Percentiles rank a stretch among this genome's conserved stretches.
Conservation (phyloP, 2,329 filamentous ascomycete genomes). For the Trichoderma guizhouense region DNA sequence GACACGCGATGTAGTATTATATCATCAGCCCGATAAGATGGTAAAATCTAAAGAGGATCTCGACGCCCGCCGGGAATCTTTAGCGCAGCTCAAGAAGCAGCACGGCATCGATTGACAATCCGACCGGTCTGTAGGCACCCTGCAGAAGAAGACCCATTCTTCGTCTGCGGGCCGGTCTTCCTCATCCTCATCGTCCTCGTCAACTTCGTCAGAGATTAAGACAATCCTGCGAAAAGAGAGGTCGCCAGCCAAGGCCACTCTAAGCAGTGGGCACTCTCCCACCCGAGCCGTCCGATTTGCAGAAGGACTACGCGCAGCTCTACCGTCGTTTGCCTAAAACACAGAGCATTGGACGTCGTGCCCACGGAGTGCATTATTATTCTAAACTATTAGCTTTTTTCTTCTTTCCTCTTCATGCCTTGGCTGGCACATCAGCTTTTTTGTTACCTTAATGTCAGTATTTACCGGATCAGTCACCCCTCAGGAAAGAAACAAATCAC, state of each 20-base stretch:
- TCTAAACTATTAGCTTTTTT: not conserved
- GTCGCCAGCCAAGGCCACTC: conserved; percentile 33
- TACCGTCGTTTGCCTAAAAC: conserved; percentile 39
- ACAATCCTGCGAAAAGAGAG: conserved; percentile 45
- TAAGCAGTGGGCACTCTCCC: conserved; percentile 37
- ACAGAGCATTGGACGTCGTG: conserved; percentile 16
- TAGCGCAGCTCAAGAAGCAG: conserved; percentile 97
- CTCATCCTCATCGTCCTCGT: conserved; percentile 43
- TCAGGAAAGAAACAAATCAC: not conserved
- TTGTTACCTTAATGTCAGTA: conserved; percentile 17
- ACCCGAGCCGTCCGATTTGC: conserved; percentile 41
- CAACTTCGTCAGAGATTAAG: conserved; percentile 40
- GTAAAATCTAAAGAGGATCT: conserved; percentile 88
- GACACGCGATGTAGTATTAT: conserved; percentile 47
- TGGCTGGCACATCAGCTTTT: conserved; percentile 17
- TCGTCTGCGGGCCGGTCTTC: conserved; percentile 62
- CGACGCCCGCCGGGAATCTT: conserved; percentile 88
- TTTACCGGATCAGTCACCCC: conserved; percentile 14
- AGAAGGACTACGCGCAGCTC: conserved; percentile 37
- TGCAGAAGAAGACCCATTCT: conserved; percentile 41
- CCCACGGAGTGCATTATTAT: conserved; percentile 8
- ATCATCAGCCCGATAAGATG: conserved; percentile 65
- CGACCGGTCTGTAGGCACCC: conserved; percentile 63
- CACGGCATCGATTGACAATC: conserved; percentile 97
- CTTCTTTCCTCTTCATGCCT: conserved; percentile 1